Conservation (phyloP, 2,329 filamentous ascomycete species). For the Whalleya microplaca region DNA sequence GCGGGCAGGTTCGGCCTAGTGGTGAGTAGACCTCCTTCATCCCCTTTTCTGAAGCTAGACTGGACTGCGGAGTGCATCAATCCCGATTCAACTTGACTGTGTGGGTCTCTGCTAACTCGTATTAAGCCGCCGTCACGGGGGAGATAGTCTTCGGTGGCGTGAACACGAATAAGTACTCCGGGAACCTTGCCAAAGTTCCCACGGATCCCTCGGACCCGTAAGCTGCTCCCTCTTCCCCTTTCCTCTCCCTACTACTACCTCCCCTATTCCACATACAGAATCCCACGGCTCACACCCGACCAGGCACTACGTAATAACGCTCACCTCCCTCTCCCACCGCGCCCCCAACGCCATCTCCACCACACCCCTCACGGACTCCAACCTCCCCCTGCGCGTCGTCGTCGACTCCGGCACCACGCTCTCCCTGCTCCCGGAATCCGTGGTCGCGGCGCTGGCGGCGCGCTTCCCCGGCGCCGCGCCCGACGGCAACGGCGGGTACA, state of each 20-base stretch:
- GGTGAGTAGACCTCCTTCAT: conserved; percentile 24
- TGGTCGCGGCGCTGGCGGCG: conserved; percentile 48
- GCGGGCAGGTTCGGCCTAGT: conserved; percentile 36
- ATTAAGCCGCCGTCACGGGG: conserved; percentile 44
- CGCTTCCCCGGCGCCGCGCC: conserved; percentile 46
- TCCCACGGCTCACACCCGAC: background rate
- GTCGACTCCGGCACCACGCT: conserved; percentile 59
- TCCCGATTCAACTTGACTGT: background rate
- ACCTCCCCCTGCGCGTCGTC: conserved; percentile 46
- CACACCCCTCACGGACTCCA: conserved; percentile 16
- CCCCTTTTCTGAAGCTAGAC: background rate
- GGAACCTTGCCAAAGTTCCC: conserved; percentile 47
- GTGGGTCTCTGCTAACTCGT: background rate
- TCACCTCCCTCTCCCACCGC: conserved; percentile 29
- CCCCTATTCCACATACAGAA: background rate
- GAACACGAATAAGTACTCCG: conserved; percentile 56
- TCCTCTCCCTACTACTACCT: background rate
- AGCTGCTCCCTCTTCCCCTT: conserved; percentile 4
- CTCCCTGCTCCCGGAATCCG: conserved; percentile 46
- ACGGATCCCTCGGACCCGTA: conserved; percentile 44
- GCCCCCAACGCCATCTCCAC: conserved; percentile 12
- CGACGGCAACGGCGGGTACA: conserved; percentile 48
- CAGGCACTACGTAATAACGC: conserved; percentile 36
- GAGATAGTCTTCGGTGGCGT: conserved; percentile 58
- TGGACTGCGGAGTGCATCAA: background rate